Evolutionary conservation across 2,329 filamentous ascomycete species (phyloP), one percentile per base, ranked within the genome.

Genomic region (Niveomyces coronatus): DNA sequence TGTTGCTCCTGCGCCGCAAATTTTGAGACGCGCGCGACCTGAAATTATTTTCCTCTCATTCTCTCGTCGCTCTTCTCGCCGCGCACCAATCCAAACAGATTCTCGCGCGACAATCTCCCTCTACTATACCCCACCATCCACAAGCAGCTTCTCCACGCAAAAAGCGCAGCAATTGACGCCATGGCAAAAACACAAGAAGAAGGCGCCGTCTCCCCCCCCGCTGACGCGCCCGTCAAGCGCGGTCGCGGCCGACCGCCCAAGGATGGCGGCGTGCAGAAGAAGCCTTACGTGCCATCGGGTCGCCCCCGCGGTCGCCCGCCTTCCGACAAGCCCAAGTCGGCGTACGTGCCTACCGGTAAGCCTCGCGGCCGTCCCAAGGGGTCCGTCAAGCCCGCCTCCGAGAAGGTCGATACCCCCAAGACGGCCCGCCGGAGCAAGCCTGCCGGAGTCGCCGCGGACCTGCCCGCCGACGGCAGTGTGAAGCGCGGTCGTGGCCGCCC

Each of bases 341-440:
- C 53, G 35, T 59, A 62, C 24, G 54, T 51, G 3, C 58, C 64
- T 17, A 60, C 57, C 1, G 66, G 67, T 22, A 59, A 62, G n/a
- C 64, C 64, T 28, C 64, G 67, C n/a, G 67, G 67, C 19, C 63
- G 67, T 9, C 67, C 67, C 27, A 61, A 60, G 40, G 67, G 66
- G 47, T 58, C 52, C 43, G 55, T 49, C 42, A 54, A 54, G 42
- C 10, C 42, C 3, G 14, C 30, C n/a, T 6, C 38, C 9, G 15
- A 28, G n/a, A 37, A 33, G 29, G 22, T 37, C 14, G 22, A 38
- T 32, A n/a, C 35, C 23, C 39, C 40, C 34, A 35, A 44, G 31
- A 27, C 29, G 31, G 29, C 22, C 28, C 54, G 61, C 26, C 49
- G 62, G 10, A 46, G 48, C 45, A 9, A 48, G 23, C 35, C 35